These are phyloP conservation scores for Acer yangbiense DNA, from an alignment of 345 rosid genomes.

Conservation along the genomic window DNA sequence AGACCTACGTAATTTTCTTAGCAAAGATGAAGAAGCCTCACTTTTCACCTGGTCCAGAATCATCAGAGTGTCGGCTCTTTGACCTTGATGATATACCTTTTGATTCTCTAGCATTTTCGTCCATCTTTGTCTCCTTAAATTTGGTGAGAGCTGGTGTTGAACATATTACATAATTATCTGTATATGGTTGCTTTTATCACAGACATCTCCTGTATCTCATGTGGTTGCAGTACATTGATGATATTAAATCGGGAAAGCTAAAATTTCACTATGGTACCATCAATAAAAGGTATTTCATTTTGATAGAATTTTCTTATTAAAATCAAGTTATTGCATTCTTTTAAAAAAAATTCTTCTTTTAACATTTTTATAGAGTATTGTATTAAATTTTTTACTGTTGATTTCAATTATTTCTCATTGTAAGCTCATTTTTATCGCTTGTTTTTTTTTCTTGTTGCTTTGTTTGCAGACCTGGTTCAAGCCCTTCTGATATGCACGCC, in stretches of 20 bases:
- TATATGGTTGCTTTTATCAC: background rate
- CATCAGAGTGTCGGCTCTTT: slow-evolving; percentile 84
- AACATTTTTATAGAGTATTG: background rate
- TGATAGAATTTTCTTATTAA: background rate
- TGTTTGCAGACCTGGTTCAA: slow-evolving; percentile 77
- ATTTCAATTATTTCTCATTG: background rate
- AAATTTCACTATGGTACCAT: slow-evolving; percentile 91
- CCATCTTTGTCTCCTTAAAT: slow-evolving; percentile 75
- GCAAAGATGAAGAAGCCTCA: slow-evolving; percentile 81
- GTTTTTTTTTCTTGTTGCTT: slow-evolving; percentile 13
- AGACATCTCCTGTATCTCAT: slow-evolving; percentile 12
- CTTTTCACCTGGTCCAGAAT: slow-evolving; percentile 92
- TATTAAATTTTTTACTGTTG: background rate
- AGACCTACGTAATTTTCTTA: slow-evolving; percentile 91
- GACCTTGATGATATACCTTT: slow-evolving; percentile 81
- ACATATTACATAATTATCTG: background rate
- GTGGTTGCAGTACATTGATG: slow-evolving; percentile 73
- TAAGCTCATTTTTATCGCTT: slow-evolving; percentile 5
- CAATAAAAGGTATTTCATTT: slow-evolving; percentile 65
- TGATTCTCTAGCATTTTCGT: slow-evolving; percentile 91
- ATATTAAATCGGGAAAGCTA: slow-evolving; percentile 58
- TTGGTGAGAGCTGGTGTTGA: slow-evolving; percentile 54
- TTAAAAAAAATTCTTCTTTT: background rate
- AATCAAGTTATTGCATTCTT: background rate
- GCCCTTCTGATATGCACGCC: slow-evolving; percentile 85